Conservation (phyloP, 2,329 filamentous ascomycete species). For the Pyrenochaeta sp. region DNA sequence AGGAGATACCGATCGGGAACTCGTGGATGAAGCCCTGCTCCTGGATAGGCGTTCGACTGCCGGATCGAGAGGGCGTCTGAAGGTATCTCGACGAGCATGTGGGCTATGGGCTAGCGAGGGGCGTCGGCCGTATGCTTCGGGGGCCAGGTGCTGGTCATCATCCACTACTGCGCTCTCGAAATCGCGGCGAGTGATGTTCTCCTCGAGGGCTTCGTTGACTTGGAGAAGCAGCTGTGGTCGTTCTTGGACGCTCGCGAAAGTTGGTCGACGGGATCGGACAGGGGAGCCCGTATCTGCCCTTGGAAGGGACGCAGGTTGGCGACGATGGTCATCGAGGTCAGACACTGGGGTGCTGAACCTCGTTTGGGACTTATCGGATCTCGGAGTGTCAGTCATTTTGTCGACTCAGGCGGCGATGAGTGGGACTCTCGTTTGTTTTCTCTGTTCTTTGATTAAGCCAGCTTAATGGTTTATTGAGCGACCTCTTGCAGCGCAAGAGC, state of each 20-base stretch:
- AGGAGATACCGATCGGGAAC: conserved; percentile 78
- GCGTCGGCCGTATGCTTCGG: conserved; percentile 57
- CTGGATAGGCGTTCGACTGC: conserved; percentile 44
- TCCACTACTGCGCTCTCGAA: conserved; percentile 88
- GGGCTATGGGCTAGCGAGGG: conserved; percentile 55
- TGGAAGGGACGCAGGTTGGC: conserved; percentile 69
- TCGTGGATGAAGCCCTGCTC: conserved; percentile 60
- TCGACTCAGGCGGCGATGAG: conserved; percentile 35
- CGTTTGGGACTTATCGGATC: conserved; percentile 72
- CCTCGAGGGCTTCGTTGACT: conserved; percentile 56
- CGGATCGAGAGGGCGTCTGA: conserved; percentile 51
- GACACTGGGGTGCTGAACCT: conserved; percentile 78
- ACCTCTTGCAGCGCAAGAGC: conserved; percentile 44
- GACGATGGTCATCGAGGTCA: conserved; percentile 87
- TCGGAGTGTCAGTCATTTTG: conserved; percentile 63
- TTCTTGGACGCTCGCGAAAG: conserved; percentile 71
- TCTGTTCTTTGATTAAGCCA: conserved; percentile 15
- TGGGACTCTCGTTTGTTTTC: conserved; percentile 29
- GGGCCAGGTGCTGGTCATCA: conserved; percentile 65
- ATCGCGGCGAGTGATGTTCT: conserved; percentile 68
- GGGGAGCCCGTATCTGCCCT: conserved; percentile 64
- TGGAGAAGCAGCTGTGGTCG: conserved; percentile 55
- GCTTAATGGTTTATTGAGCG: conserved; percentile 11
- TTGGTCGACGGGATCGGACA: conserved; percentile 68
- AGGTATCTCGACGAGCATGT: conserved; percentile 53